Evolutionary conservation across 2,329 filamentous ascomycete species (phyloP), one percentile per base, ranked within the genome.

Genomic region (Periconia macrospinosa): DNA sequence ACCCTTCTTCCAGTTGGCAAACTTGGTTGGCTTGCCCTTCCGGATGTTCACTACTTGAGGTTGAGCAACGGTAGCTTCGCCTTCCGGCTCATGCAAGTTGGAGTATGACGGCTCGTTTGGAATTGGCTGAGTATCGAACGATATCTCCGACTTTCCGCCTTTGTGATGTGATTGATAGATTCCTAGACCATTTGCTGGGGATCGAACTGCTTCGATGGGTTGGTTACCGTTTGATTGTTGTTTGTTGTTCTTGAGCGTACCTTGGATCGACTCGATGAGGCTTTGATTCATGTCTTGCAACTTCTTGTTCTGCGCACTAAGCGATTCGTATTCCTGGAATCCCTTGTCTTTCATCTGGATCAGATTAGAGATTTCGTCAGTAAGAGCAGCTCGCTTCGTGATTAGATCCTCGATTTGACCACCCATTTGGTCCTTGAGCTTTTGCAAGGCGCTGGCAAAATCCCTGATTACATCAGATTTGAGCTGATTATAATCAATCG

Each of bases 1-100:
- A 40, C 92, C 92, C 79, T 95, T 96, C 82, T 97, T 96, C 92
- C 94, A 97, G 77, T 96, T 96, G 77, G 96, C 96, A 77, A 97
- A 97, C 74, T 97, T 97, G 79, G 92, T 96, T 70, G 96, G 92
- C 30, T 90, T 92, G 77, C 68, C 67, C 58, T 97, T 97, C 65
- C 92, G 87, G 58, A 97, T 95, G 66, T 94, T 95, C 56, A 97
- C 90, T 33, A 97, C 90, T 56, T 96, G 94, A n/a, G 94, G 92
- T 2, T 91, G 89, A 27, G 86, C 73, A 46, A 88, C 75, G 0
- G 83, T 82, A 14, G 81, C 77, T 59, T 87, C 85, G 9, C 76
- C 81, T 41, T 94, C 91, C 44, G 90, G 88, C 17, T 84, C 81
- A 23, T 78, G 70, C 17, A 79, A 63, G 52, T 77, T 74, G 20